These are phyloP conservation scores for Lolium perenne DNA, from an alignment of 176 grass and related monocot species.

Conservation along the genomic window DNA sequence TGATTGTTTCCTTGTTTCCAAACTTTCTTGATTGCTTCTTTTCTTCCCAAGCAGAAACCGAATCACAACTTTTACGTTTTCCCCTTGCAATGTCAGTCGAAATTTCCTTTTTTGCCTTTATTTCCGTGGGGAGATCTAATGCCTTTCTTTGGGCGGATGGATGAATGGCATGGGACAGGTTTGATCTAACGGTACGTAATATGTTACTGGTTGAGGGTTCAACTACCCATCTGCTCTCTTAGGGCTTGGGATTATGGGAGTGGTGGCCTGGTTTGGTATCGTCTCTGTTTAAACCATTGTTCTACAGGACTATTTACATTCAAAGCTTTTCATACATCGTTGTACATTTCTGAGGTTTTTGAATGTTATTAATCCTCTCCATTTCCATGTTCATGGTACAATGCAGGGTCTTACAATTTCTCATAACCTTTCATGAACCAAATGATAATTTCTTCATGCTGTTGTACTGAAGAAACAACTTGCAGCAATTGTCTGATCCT, in stretches of 20 bases:
- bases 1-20: not conserved
- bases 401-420: not conserved
- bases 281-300: conserved; percentile 12
- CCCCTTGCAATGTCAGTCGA: not conserved
- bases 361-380: not conserved
- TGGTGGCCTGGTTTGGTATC: conserved; percentile 38
- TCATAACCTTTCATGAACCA: conserved; percentile 7
- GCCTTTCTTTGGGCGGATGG: not conserved
- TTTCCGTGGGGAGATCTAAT: not conserved
- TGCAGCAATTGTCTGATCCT: conserved; percentile 23
- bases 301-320: not conserved
- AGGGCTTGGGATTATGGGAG: conserved; percentile 16
- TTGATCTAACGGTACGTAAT: not conserved
- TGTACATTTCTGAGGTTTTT: conserved; percentile 17
- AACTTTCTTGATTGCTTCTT: not conserved
- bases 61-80: not conserved
- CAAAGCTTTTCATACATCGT: not conserved
- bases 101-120: not conserved
- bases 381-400: not conserved
- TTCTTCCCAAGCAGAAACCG: not conserved
- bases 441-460: conserved; percentile 20
- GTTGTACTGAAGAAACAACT: conserved; percentile 18
- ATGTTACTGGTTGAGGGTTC: not conserved
- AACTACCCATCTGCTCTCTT: conserved; percentile 11
- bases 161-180: not conserved